Evolutionary conservation across 2,329 filamentous ascomycete genomes (phyloP), one percentile per base, ranked within the genome.

Genomic region (Fusarium torreyae): DNA sequence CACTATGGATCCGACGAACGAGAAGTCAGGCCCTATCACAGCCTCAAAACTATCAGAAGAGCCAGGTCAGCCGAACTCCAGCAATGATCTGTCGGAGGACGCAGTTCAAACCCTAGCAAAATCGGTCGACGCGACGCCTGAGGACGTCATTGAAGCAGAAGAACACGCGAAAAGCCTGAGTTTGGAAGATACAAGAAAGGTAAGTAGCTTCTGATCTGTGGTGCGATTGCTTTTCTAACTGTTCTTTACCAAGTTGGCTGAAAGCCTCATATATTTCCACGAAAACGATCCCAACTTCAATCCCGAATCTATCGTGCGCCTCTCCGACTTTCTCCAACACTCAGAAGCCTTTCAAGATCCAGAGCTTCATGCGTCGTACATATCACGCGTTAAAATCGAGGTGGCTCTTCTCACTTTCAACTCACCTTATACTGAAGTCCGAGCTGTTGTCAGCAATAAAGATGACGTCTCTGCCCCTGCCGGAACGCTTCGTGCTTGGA

Each of bases 361-460:
- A 10, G 79, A 80, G 53, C 78, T 78, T 48, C 73, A 81, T 45
- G 65, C 74, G 20, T 74, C 78, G 1, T 67, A 84, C 45, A 84
- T 86, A 52, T 74, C 78, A 18, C 82, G 85, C 70, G 85, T 86
- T 79, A 86, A 86, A 73, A 77, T 85, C 10, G 82, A 87, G 71
- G 81, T 83, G 1, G 82, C 84, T 3, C 77, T 87, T 53, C 84
- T 86, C 63, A 83, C 79, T 53, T 84, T 83, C 72, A 84, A 86
- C 74, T 85, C 83, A 26, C 86, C 86, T 1, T 88, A 88, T 69
- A 80, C 86, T 22, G 84, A 87, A 71, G 85, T 86, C 7, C 83
- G 85, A 17, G 82, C 85, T 18, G 84, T 86, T 6, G 84, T 86
- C n/a, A 82, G 85, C 70, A 86, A 87, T 68, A 81, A 84, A 36